Evolutionary conservation across 495 filamentous ascomycete species (phyloP), one percentile per base, ranked within the genome.

Genomic region (Penicillium silybi): DNA sequence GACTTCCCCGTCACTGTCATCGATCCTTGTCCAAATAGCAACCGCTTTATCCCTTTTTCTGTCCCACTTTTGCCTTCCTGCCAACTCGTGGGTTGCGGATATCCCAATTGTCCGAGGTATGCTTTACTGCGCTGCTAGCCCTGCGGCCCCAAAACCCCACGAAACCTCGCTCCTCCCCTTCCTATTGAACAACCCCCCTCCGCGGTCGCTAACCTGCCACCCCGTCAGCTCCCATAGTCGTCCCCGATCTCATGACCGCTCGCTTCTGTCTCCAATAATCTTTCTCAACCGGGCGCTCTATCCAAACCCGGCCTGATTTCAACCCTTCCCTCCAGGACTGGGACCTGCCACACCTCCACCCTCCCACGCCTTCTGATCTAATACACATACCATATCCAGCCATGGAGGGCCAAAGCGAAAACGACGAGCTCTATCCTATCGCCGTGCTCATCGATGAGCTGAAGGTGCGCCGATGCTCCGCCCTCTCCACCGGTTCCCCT

Each of bases 371-470:
- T 44, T 53, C 48, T 46, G 42, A 55, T 55, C 45, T 61, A 56
- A 58, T 37, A 54, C 54, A 60, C 50, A 63, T 57, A 42, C 54
- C 63, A 41, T 61, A 61, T 61, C 71, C 29, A 32, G 59, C 46
- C 52, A 90, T 90, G 86, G 85, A 89, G 63, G 80, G 78, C 57
- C 82, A 84, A 62, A 80, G 78, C 58, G 82, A 87, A 74, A 95
- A 85, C 68, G 92, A 97, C 72, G 95, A 97, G 83, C 90, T 98
- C 56, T 97, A 96, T 72, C 93, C 93, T 64, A 98, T 98, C 79
- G 93, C 93, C 55, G 95, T 98, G 49, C 84, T 98, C 68, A 98
- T 98, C 74, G 93, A 98, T 73, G 93, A 98, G 83, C 79, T 98
- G 62, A 98, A 98, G 89, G 92, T 96, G 75, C 59, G 49, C 42